These are phyloP conservation scores for Brettanomyces bruxellensis DNA, from an alignment of 805 yeast species.

Conservation along the genomic window DNA sequence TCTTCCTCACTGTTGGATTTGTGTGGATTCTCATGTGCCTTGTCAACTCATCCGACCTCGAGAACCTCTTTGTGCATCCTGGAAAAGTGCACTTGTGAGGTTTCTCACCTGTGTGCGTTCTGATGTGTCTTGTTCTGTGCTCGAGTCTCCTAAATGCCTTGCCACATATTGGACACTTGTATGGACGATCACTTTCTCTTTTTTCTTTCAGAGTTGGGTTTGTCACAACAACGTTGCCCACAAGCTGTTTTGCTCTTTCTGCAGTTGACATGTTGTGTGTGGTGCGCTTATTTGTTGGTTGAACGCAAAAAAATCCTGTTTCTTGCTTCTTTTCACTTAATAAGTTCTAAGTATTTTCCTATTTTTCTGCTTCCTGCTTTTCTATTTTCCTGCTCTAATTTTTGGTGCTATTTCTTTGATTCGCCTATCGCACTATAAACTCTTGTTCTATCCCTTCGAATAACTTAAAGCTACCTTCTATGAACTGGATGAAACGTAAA, in stretches of 20 bases:
- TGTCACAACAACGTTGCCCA: constrained; percentile 1
- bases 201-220: constrained; percentile 23
- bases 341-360: not conserved
- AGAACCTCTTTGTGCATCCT: constrained; percentile 59
- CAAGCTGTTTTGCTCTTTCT: not conserved
- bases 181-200: constrained; percentile 39
- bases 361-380: too few species aligned
- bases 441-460: too few species aligned
- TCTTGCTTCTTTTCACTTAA: not conserved
- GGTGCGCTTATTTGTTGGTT: too few species aligned
- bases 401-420: too few species aligned
- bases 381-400: too few species aligned
- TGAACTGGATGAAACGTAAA: too few species aligned
- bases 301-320: too few species aligned
- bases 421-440: too few species aligned
- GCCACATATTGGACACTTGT: constrained; percentile 65
- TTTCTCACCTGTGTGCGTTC: constrained; percentile 77
- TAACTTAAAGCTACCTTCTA: too few species aligned
- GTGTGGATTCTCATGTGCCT: constrained; percentile 67
- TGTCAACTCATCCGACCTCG: constrained; percentile 66
- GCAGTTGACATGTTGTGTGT: too few species aligned
- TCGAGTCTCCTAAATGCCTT: constrained; percentile 70
- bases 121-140: constrained; percentile 70
- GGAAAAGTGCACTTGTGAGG: constrained; percentile 72
- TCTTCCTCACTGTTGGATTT: constrained; percentile 58